phyloP scores from a whole-genome alignment of 768 basidiomycete species.

The Ramaria sp. region DNA sequence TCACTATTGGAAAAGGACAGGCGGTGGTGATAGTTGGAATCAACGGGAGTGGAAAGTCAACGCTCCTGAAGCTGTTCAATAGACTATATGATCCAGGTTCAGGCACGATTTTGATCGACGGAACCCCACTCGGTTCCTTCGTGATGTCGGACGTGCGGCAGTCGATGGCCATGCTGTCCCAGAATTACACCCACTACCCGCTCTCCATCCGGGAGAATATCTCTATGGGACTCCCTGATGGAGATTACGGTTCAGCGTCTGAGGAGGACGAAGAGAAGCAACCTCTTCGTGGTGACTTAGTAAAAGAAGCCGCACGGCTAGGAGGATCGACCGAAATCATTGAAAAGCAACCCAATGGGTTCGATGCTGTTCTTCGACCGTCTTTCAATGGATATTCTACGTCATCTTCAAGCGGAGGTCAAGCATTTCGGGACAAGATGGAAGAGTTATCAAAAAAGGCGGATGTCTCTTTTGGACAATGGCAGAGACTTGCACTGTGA shows the following conservation, averaged over 20 bases:
- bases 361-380: constrained; percentile 29
- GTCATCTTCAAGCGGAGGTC: constrained; percentile 18
- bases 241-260: neutral
- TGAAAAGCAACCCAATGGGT: constrained; percentile 24
- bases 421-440: constrained; percentile 12
- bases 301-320: neutral
- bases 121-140: constrained; percentile 27
- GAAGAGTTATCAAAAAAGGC: constrained; percentile 16
- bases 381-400: constrained; percentile 8
- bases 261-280: neutral
- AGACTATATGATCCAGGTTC: constrained; percentile 35
- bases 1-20: constrained; percentile 22
- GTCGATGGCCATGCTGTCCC: constrained; percentile 36
- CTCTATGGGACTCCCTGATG: constrained; percentile 19
- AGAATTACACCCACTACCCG: constrained; percentile 39
- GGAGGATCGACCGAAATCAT: constrained; percentile 33
- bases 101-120: constrained; percentile 36
- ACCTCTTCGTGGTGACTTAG: neutral
- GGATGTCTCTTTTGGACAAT: constrained; percentile 23
- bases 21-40: constrained; percentile 24
- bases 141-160: constrained; percentile 28
- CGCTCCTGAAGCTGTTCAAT: constrained; percentile 37
- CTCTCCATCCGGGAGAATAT: constrained; percentile 33
- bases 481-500: constrained; percentile 24
- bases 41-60: constrained; percentile 25